Base-by-base conservation (phyloP, 1,284 basidiomycete genomes). In the Leccinum fallax region DNA sequence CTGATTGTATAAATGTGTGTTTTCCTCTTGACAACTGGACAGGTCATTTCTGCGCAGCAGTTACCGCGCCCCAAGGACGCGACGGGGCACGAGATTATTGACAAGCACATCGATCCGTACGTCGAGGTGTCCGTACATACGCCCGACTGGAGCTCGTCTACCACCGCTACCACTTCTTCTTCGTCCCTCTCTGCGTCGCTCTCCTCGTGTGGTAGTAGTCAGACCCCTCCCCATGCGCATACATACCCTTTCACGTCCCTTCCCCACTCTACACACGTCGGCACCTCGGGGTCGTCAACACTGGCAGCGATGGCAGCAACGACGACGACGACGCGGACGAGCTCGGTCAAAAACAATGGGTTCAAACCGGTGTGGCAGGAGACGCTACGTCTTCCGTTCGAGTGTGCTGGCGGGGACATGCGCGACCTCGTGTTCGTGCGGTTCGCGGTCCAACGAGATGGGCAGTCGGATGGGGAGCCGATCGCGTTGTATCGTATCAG, bases 41-140 rank as follows among this genome's bases (percentile, higher is more conserved):
- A 90, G 84, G 81, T 98, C 68, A 90, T 99, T 64, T 98, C 96
- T 3, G 97, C 93, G 1, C 96, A 98, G 76, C 94, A 97, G 71
- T 85, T 98, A 0, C 96, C 95, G 0, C 82, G 88, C 0, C 86
- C 87, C 2, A 87, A 87, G 60, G 86, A 92, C 73, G 79, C 85
- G 1, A 78, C 74, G 26, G 88, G 88, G 0, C 83, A 82, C 30
- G 89, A 91, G 67, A 79, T 86, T 57, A 72, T 83, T 53, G 85
- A 87, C 65, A 86, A 84, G 64, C 78, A 80, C 30, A 78, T 84
- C 24, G 89, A 93, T 71, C 92, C 93, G 0, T 91, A 83, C 67
- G 88, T 95, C 60, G 90, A 95, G 71, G 88, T 94, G 15, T 87
- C 88, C 3, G 67, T 95, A 10, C 86, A 91, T 71, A 81, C 90